A percentile compares a stretch with the other conserved stretches of the same genome.
Evolutionary conservation across 2,329 filamentous ascomycete species (phyloP).

Genomic region (Tolypocladium sp.): DNA sequence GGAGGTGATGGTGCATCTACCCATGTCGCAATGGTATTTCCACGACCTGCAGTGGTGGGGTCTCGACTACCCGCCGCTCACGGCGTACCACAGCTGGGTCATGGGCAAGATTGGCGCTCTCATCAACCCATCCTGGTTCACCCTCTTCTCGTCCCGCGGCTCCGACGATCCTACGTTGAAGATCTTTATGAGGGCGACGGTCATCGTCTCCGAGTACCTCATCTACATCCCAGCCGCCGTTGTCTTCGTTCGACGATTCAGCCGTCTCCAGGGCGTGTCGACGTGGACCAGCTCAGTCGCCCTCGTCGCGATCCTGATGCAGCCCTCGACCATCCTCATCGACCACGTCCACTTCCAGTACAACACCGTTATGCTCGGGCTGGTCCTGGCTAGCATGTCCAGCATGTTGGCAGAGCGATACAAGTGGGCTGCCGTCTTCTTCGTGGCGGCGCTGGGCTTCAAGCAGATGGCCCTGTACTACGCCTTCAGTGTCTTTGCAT

Average conservation of each 20-base stretch:
- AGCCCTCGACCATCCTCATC: conserved; percentile 81
- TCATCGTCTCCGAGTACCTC: conserved; percentile 83
- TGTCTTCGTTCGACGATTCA: conserved; percentile 76
- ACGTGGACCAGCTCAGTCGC: conserved; percentile 79
- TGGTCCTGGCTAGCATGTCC: conserved; percentile 78
- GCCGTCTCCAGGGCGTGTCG: conserved; percentile 65
- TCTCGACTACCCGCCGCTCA: conserved; percentile 92
- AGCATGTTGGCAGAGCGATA: conserved; percentile 78
- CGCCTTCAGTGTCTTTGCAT: conserved; percentile 85
- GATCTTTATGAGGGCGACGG: conserved; percentile 91
- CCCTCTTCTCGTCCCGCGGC: conserved; percentile 72
- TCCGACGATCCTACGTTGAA: conserved; percentile 73
- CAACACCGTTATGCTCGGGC: conserved; percentile 95
- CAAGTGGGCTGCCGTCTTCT: conserved; percentile 87
- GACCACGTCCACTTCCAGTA: conserved; percentile 98
- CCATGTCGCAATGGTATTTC: conserved; percentile 94
- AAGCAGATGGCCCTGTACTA: conserved; percentile 99
- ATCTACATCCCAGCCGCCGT: conserved; percentile 79
- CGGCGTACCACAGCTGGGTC: conserved; percentile 97
- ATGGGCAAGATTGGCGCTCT: conserved; percentile 74
- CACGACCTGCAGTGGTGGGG: conserved; percentile 97
- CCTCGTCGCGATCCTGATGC: conserved; percentile 82
- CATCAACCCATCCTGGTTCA: conserved; percentile 82
- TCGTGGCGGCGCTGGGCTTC: conserved; percentile 88
- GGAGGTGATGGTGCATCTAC: conserved; percentile 86